Evolutionary conservation across 202 grass and related monocot genomes (phyloP).

Genomic region (Miscanthus sacchariflorus): DNA sequence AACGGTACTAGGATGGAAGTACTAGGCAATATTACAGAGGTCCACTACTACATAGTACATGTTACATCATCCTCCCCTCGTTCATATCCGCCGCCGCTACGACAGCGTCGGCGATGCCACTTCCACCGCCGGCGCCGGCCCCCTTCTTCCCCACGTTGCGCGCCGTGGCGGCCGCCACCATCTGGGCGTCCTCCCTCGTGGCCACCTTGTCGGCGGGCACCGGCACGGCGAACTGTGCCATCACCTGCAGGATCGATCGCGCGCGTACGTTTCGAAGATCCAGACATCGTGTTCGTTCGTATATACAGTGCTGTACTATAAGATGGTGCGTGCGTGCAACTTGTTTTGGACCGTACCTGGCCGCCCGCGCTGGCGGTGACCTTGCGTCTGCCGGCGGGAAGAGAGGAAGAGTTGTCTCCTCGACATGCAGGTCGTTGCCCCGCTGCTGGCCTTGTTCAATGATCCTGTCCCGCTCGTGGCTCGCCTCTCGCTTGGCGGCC

Average conservation of each 20-base stretch:
- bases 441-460: neutral
- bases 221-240: conserved; percentile 56
- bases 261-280: neutral
- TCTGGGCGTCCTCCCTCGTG: conserved; percentile 42
- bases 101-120: neutral
- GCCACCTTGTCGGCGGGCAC: conserved; percentile 41
- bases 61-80: neutral
- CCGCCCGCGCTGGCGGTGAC: conserved; percentile 45
- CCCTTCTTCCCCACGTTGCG: neutral
- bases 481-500: conserved; percentile 6
- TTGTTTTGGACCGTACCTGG: conserved; percentile 21
- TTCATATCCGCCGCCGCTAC: conserved; percentile 33
- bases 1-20: too few relatives aligned
- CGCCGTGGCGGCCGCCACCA: conserved; percentile 5
- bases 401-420: conserved; percentile 9
- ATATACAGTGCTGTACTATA: too few relatives aligned
- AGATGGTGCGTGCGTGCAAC: neutral
- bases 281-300: too few relatives aligned
- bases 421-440: neutral
- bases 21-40: neutral
- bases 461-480: conserved; percentile 11
- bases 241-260: conserved; percentile 37
- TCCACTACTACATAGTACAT: neutral
- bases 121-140: neutral
- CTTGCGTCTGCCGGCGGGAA: conserved; percentile 15